Evolutionary conservation across 495 filamentous ascomycete genomes (phyloP).

Genomic region (Talaromyces thailandensis): DNA sequence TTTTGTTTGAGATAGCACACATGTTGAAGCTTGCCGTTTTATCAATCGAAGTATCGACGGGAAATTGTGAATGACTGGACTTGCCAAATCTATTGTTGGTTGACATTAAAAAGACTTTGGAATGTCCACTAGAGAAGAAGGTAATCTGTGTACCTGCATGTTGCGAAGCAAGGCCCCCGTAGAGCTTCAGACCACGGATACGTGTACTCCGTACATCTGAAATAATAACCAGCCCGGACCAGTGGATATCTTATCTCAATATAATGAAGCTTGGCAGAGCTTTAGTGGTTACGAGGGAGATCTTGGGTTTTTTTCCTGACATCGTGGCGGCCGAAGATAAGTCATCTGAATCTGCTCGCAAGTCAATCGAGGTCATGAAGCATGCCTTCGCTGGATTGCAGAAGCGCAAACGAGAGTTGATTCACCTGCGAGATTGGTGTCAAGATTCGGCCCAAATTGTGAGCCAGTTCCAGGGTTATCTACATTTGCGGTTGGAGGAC

Average conservation of each 20-base stretch:
- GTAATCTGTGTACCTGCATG: neutral
- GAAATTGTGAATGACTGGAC: too few species aligned
- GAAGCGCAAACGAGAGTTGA: neutral
- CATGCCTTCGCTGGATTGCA: neutral
- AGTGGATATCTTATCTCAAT: neutral
- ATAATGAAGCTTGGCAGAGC: neutral
- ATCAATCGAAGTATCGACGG: neutral
- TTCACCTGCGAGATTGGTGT: neutral
- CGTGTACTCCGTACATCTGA: too few species aligned
- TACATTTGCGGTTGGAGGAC: neutral
- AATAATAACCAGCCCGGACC: too few species aligned
- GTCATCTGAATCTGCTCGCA: neutral
- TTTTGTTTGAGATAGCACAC: neutral
- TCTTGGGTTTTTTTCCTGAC: neutral
- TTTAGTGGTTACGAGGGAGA: neutral
- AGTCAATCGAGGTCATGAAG: neutral
- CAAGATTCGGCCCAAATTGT: neutral
- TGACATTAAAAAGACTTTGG: too few species aligned
- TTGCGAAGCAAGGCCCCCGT: neutral
- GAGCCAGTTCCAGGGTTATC: neutral
- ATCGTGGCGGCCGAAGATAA: neutral
- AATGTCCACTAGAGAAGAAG: neutral
- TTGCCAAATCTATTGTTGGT: too few species aligned
- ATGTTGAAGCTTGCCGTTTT: neutral
- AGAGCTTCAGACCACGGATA: too few species aligned